Conservation (phyloP, 1,139 yeast species). For the Pichia sp. region DNA sequence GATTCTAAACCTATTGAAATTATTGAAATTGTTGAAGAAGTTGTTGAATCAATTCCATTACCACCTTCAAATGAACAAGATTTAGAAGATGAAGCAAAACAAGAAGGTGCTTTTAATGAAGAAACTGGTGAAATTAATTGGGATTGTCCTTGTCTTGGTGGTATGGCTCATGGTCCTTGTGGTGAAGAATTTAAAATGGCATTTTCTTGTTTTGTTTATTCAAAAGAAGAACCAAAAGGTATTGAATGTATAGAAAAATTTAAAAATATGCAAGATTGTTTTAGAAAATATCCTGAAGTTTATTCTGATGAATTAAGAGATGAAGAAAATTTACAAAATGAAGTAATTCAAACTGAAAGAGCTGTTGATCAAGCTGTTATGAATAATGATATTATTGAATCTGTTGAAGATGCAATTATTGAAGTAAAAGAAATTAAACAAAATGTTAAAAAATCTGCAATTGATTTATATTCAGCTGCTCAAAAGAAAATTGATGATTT, state of each 20-base stretch:
- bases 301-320: conserved; percentile 88
- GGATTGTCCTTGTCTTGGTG: conserved; percentile 99
- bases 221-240: conserved; percentile 95
- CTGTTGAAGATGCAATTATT: conserved; percentile 19
- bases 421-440: conserved; percentile 25
- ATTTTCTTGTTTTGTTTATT: conserved; percentile 90
- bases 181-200: conserved; percentile 97
- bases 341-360: conserved; percentile 13
- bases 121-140: conserved; percentile 99
- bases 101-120: conserved; percentile 70
- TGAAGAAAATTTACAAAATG: conserved; percentile 44
- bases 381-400: conserved; percentile 18
- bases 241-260: conserved; percentile 92
- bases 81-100: conserved; percentile 19
- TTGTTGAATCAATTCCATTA: background rate
- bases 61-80: conserved; percentile 8
- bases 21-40: conserved; percentile 11
- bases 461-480: conserved; percentile 17
- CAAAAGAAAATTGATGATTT: conserved; percentile 19
- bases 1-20: conserved; percentile 6
- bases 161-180: conserved; percentile 98
- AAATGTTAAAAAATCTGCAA: conserved; percentile 8
- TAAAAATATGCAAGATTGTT: conserved; percentile 89
- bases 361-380: conserved; percentile 18
- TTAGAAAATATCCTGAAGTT: conserved; percentile 87